A percentile compares a stretch with the other conserved stretches of the same genome.
phyloP scores from a whole-genome alignment of 768 basidiomycete genomes.

The Lyophyllum atratum region DNA sequence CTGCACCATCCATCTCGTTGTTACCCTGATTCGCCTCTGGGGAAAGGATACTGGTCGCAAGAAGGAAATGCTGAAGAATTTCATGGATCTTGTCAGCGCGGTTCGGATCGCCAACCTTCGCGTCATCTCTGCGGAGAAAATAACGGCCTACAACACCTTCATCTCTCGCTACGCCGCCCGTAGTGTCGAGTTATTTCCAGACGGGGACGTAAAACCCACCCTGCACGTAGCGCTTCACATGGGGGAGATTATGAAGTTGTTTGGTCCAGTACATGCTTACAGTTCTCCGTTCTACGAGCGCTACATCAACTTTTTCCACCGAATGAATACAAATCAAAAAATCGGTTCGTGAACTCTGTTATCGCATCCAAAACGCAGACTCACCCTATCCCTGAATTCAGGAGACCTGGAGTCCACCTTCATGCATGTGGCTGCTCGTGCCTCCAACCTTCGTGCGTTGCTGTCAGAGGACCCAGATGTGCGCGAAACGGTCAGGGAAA shows the following conservation, averaged over 20 bases:
- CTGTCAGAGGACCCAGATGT: slow-evolving; percentile 9
- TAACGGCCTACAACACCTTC: slow-evolving; percentile 7
- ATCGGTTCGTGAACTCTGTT: slow-evolving; percentile 2
- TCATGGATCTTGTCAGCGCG: slow-evolving; percentile 28
- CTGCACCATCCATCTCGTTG: slow-evolving; percentile 25
- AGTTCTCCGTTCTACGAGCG: slow-evolving; percentile 18
- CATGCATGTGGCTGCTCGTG: slow-evolving; percentile 3
- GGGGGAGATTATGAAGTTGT: slow-evolving; percentile 21
- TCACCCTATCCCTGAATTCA: neutral
- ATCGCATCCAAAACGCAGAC: neutral
- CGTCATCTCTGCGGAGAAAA: slow-evolving; percentile 7
- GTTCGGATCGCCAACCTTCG: slow-evolving; percentile 21
- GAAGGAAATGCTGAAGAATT: slow-evolving; percentile 27
- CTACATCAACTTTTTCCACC: slow-evolving; percentile 23
- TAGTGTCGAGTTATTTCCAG: slow-evolving; percentile 22
- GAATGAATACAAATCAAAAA: slow-evolving; percentile 19
- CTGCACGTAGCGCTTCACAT: slow-evolving; percentile 35
- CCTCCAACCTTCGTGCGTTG: slow-evolving; percentile 12
- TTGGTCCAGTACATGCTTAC: slow-evolving; percentile 28
- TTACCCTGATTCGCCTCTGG: slow-evolving; percentile 39
- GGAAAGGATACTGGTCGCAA: slow-evolving; percentile 15
- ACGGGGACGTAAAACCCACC: slow-evolving; percentile 24
- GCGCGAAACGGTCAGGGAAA: slow-evolving; percentile 1
- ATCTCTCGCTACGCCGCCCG: slow-evolving; percentile 21
- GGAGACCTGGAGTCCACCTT: slow-evolving; percentile 13